These are phyloP conservation scores for Cutaneotrichosporon curvatum DNA, from an alignment of 1,284 basidiomycete species.

Conservation along the genomic window DNA sequence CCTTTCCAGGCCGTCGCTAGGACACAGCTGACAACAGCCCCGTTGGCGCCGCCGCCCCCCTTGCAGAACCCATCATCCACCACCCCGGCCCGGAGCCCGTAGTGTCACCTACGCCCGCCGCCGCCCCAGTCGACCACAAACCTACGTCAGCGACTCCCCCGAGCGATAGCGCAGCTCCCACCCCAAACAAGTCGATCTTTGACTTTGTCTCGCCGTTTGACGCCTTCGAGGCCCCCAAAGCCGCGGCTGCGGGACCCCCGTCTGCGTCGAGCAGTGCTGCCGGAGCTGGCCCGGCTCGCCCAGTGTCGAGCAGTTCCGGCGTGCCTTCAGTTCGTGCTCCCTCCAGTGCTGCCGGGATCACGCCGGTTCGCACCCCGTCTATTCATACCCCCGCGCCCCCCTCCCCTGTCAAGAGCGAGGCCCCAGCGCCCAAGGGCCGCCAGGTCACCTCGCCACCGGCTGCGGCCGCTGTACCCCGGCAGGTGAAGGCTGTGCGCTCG, in stretches of 20 bases:
- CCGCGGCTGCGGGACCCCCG: no score
- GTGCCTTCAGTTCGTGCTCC: no score
- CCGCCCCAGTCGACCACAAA: not conserved
- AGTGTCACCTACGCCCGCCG: not conserved
- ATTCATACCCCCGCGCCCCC: not conserved
- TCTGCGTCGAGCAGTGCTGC: no score
- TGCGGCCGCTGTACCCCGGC: not conserved
- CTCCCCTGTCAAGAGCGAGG: not conserved
- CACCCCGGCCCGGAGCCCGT: slow-evolving; percentile 1
- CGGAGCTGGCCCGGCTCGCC: no score
- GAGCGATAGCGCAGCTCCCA: not conserved
- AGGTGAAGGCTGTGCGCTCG: slow-evolving; percentile 1
- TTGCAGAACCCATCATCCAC: slow-evolving; percentile 12
- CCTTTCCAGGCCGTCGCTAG: no score
- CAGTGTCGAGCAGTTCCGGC: no score
- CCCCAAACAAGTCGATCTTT: slow-evolving; percentile 28
- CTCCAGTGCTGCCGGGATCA: no score
- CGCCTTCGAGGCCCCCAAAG: slow-evolving; percentile 27
- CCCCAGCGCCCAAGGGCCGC: not conserved
- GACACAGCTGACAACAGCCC: no score
- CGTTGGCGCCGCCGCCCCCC: not conserved
- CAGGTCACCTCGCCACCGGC: not conserved
- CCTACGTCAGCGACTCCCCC: not conserved
- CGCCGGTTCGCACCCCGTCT: no score
- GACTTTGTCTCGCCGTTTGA: slow-evolving; percentile 43